Evolutionary conservation across 768 basidiomycete genomes (phyloP), one percentile per base, ranked within the genome.

Genomic region (Leccinum longicurvipes): DNA sequence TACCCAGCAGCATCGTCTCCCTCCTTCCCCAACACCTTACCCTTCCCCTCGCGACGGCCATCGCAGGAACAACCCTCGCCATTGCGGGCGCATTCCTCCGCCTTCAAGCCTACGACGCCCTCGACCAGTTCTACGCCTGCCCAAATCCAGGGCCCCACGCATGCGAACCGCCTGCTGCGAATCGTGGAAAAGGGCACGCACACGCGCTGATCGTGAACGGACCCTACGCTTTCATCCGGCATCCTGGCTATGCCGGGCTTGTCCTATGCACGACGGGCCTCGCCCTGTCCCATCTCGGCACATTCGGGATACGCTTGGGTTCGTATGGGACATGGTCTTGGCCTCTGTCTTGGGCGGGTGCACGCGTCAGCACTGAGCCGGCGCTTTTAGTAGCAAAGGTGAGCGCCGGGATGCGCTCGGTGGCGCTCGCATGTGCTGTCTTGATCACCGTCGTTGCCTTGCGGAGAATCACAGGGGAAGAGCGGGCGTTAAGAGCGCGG

Each of bases 51-150:
- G 48, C 51, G 24, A n/a, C 39, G 27, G 29, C 55, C 55, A 44
- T 79, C 41, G 29, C 73, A 9, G 81, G 79, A 2, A 72, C 71
- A 23, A 50, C 67, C n/a, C 61, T 82, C 50, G 70, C 72, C 14
- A 61, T 68, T 23, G 23, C 72, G 0, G 81, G 80, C 14, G 77
- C 75, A 0, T 74, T 72, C 48, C 71, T 79, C 49, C 73, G 80
- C 23, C 67, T 66, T 56, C 46, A 55, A 12, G 81, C 62, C n/a
- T 68, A 55, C 25, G 49, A 51, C 10, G 41, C 59, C 25, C 64
- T 69, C 10, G 68, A 64, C 14, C 60, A 47, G 3, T 63, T 68
- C 48, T 69, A 70, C 49, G 56, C 61, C 19, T 63, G 63, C 27
- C 41, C 55, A 1, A 56, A 60, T 12, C 51, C 24, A 0, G 56